Conservation (phyloP, 1,139 yeast genomes). For the Suhomyces panamericanus region DNA sequence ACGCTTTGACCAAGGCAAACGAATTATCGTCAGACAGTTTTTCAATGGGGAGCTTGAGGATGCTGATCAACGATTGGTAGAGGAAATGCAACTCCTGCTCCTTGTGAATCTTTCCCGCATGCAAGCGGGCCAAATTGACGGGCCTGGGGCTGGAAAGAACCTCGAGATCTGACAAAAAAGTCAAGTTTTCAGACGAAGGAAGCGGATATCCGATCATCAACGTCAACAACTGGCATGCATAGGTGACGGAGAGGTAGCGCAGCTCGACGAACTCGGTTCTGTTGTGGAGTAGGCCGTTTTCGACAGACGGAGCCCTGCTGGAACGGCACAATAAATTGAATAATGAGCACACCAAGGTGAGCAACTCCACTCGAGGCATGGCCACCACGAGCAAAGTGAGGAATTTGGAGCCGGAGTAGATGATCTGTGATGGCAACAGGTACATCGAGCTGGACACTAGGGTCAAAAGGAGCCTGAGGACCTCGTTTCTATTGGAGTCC, state of each 20-base stretch:
- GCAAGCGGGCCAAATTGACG: constrained; percentile 50
- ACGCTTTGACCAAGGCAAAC: constrained; percentile 17
- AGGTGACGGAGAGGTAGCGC: constrained; percentile 54
- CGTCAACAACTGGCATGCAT: constrained; percentile 62
- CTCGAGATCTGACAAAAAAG: constrained; percentile 38
- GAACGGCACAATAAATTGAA: constrained; percentile 57
- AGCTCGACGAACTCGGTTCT: constrained; percentile 41
- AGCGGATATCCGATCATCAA: constrained; percentile 65
- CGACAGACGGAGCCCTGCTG: constrained; percentile 30
- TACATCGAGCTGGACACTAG: constrained; percentile 69
- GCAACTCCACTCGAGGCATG: constrained; percentile 48
- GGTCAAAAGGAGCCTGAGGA: constrained; percentile 60
- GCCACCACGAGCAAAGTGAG: constrained; percentile 57
- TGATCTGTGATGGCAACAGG: constrained; percentile 42
- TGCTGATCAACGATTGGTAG: constrained; percentile 45
- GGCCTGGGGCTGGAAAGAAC: constrained; percentile 30
- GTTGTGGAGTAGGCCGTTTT: constrained; percentile 33
- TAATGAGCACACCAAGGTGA: constrained; percentile 66
- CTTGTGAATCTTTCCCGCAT: constrained; percentile 53
- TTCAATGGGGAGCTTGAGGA: constrained; percentile 47
- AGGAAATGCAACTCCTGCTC: constrained; percentile 54
- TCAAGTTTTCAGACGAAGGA: constrained; percentile 48
- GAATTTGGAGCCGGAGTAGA: constrained; percentile 56
- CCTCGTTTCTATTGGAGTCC: constrained; percentile 68
- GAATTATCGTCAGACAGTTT: constrained; percentile 20